These are phyloP conservation scores for Zizania latifolia DNA, from an alignment of 176 grass and related monocot genomes.

Conservation along the genomic window DNA sequence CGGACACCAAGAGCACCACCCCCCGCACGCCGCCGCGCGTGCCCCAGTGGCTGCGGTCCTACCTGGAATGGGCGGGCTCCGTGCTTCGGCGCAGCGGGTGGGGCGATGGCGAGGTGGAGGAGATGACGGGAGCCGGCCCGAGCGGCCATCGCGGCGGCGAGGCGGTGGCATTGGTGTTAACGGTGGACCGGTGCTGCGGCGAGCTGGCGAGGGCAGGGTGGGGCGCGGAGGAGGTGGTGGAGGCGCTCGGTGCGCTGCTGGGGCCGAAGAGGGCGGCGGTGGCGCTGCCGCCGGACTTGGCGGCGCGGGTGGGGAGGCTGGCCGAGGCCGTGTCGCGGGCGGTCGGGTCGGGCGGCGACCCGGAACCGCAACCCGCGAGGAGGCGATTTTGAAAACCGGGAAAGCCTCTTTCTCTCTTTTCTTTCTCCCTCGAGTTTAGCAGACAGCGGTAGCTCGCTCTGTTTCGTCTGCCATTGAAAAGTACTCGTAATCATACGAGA, in stretches of 20 bases:
- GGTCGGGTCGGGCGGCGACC: slow-evolving; percentile 6
- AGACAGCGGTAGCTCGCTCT: not conserved
- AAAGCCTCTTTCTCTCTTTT: not conserved
- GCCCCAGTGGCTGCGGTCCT: slow-evolving; percentile 41
- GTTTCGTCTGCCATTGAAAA: not conserved
- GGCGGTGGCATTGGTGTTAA: slow-evolving; percentile 18
- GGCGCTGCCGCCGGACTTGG: slow-evolving; percentile 58
- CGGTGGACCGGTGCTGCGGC: slow-evolving; percentile 52
- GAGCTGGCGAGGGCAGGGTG: slow-evolving; percentile 56
- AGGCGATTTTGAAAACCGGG: slow-evolving; percentile 26
- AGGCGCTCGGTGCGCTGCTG: slow-evolving; percentile 43
- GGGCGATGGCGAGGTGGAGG: slow-evolving; percentile 46
- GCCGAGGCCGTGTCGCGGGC: slow-evolving; percentile 52
- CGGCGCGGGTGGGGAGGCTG: slow-evolving; percentile 43
- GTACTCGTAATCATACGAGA: not conserved
- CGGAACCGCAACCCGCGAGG: slow-evolving; percentile 13
- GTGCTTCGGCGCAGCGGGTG: slow-evolving; percentile 54
- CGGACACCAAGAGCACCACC: not conserved
- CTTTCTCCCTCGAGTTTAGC: not conserved
- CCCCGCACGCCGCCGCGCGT: not conserved
- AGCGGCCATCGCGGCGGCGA: not conserved
- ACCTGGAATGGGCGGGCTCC: slow-evolving; percentile 40
- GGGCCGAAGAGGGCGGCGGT: slow-evolving; percentile 21
- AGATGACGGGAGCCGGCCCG: slow-evolving; percentile 34
- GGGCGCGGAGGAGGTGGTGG: slow-evolving; percentile 64